Evolutionary conservation across 345 rosid species (phyloP), one percentile per base, ranked within the genome.

Genomic region (Camelina laxa): DNA sequence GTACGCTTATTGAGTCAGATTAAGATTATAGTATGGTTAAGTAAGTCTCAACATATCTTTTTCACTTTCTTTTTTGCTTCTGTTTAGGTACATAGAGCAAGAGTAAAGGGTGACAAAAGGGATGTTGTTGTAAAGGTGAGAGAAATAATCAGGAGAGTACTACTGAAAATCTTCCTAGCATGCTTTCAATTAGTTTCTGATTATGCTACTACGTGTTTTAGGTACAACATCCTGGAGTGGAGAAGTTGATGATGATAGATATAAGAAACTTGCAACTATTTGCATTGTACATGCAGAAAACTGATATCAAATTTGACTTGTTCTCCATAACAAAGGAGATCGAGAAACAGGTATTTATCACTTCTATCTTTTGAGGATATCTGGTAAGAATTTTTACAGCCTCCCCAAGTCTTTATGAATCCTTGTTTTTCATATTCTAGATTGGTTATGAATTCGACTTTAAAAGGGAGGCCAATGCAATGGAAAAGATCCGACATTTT

Each of bases 191-290:
- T 47, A 58, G 50, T 30, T 67, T 65, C 75, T 79, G 72, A 84
- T 60, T 65, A 53, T 76, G 53, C 21, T 56, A 54, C 39, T 8
- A 53, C 70, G 44, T 82, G 57, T 77, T 50, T 4, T 79, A 95
- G 97, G 96, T 95, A 66, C 99, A 95, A 82, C 99, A 92, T 84
- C 99, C 97, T 44, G 97, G 97, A 70, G 82, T 95, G 82, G 88
- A 87, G 64, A 84, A 84, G 62, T 77, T 91, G 83, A 91, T 95
- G 99, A 95, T 91, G 97, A 86, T 93, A 5, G 99, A 95, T 81
- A 90, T 95, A 72, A 87, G 80, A 69, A 95, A 95, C 79, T 66
- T 95, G 83, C 99, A 95, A 84, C 84, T 91, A 58, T 89, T 95
- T 81, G 97, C 99, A 54, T 82, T 88, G 27, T 95, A 81, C 88